Conservation (phyloP, 306 rosid species). For the Ochetophila trinervis region DNA sequence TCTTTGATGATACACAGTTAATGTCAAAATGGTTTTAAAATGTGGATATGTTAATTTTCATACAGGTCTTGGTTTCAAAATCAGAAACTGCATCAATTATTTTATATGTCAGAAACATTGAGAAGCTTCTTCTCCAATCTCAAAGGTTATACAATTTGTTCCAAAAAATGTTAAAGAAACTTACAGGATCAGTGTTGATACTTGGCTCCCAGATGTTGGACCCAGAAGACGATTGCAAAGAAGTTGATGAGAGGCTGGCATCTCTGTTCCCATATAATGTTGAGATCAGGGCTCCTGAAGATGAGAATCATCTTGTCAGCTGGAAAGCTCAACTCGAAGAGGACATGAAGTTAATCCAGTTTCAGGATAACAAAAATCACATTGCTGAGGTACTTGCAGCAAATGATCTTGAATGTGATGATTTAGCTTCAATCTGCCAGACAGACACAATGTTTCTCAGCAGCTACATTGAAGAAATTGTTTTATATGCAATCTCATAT, state of each 20-base stretch:
- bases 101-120: conserved; percentile 75
- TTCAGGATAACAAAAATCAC: conserved; percentile 83
- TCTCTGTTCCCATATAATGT: conserved; percentile 63
- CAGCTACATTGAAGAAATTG: conserved; percentile 71
- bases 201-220: conserved; percentile 69
- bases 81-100: conserved; percentile 72
- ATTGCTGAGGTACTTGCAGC: conserved; percentile 78
- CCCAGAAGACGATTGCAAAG: conserved; percentile 40
- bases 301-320: conserved; percentile 48
- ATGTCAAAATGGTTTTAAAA: conserved; percentile 12
- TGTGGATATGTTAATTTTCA: conserved; percentile 6
- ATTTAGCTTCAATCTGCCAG: conserved; percentile 60
- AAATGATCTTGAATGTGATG: conserved; percentile 84
- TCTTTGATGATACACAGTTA: not conserved
- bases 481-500: conserved; percentile 67
- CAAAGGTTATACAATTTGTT: conserved; percentile 61
- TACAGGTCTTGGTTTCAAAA: conserved; percentile 69
- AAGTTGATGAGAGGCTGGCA: conserved; percentile 53
- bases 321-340: conserved; percentile 80
- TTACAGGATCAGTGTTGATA: conserved; percentile 73
- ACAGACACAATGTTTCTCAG: conserved; percentile 63
- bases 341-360: conserved; percentile 62
- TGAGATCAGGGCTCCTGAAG: conserved; percentile 63
- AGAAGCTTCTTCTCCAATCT: conserved; percentile 65
- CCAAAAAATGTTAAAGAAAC: conserved; percentile 61